Evolutionary conservation across 2,329 filamentous ascomycete genomes (phyloP).

Genomic region (Colletotrichum sp.): DNA sequence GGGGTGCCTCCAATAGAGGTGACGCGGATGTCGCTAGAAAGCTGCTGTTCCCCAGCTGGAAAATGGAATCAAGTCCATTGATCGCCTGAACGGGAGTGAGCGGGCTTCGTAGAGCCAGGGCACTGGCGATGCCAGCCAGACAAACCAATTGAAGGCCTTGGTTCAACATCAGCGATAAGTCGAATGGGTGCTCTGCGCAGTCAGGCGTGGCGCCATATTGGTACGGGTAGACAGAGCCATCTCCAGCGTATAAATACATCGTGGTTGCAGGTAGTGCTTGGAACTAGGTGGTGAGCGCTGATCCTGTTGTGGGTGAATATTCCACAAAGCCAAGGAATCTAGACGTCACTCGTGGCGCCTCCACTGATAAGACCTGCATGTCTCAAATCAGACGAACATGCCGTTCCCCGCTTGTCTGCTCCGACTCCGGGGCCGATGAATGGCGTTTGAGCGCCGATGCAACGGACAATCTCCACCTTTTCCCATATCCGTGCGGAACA

Average conservation of each 20-base stretch:
- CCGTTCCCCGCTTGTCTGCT: background rate
- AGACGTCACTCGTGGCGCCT: background rate
- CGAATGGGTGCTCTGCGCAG: background rate
- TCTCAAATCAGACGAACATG: background rate
- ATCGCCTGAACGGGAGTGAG: background rate
- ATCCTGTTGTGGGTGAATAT: background rate
- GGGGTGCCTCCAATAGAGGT: background rate
- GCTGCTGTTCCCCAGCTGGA: background rate
- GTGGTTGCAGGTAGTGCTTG: background rate
- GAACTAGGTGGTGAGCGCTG: accelerated
- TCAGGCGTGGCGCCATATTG: background rate
- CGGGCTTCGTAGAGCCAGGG: background rate
- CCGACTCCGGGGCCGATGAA: background rate
- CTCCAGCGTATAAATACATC: background rate
- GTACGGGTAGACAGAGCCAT: background rate
- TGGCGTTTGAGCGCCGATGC: background rate
- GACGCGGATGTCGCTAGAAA: background rate
- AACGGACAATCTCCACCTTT: background rate
- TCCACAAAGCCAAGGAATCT: accelerated
- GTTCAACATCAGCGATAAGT: background rate
- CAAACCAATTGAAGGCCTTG: background rate
- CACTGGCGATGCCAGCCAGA: background rate
- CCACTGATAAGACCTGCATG: background rate
- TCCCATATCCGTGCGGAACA: background rate
- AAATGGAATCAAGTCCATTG: background rate